These are phyloP conservation scores for Hygrophila difformis DNA, from an alignment of 257 asterid species.

Conservation along the genomic window DNA sequence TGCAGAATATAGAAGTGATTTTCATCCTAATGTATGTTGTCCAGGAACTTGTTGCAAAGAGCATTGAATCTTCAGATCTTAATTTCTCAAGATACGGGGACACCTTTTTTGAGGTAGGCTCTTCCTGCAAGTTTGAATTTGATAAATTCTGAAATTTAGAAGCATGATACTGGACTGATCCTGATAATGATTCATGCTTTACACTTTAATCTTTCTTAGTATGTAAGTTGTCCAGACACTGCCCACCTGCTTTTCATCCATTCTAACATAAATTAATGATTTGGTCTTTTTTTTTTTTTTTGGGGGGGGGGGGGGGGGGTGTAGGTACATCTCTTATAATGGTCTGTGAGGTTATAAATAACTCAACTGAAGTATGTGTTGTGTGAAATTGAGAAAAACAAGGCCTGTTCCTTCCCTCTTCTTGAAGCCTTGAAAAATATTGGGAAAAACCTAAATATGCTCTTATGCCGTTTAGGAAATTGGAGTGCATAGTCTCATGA, in stretches of 20 bases:
- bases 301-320: too few species aligned
- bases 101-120: conserved; percentile 79
- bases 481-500: too few species aligned
- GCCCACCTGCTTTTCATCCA: background rate
- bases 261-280: too few species aligned
- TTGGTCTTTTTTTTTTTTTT: too few species aligned
- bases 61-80: conserved; percentile 76
- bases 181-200: too few species aligned
- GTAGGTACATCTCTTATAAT: too few species aligned
- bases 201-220: too few species aligned
- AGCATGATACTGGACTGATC: too few species aligned
- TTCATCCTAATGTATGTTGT: conserved; percentile 11
- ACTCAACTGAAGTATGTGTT: background rate
- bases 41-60: conserved; percentile 90
- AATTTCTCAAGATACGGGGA: conserved; percentile 94
- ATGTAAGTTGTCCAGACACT: too few species aligned
- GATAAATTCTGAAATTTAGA: background rate
- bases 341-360: background rate
- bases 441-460: too few species aligned
- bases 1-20: conserved; percentile 7
- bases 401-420: background rate
- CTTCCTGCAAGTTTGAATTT: background rate
- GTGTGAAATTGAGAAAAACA: background rate
- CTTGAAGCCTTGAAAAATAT: too few species aligned
- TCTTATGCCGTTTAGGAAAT: too few species aligned